phyloP scores from a whole-genome alignment of 352 stramenopile genomes.

The Salisapilia sapeloensis region DNA sequence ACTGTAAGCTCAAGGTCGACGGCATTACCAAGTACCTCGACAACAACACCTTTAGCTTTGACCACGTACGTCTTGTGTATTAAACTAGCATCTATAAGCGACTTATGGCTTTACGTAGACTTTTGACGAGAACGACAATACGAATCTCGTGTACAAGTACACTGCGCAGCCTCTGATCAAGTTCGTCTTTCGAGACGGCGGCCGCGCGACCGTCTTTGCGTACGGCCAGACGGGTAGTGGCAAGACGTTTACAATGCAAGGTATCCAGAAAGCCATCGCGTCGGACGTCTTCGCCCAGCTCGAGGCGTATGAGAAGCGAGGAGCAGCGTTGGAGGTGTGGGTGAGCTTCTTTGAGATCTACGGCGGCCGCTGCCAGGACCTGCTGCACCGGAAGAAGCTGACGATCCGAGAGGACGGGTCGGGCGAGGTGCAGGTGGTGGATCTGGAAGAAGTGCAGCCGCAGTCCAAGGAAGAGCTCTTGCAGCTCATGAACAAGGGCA shows the following conservation, averaged over 20 bases:
- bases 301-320: constrained; percentile 28
- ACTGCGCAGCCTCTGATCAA: constrained; percentile 87
- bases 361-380: constrained; percentile 88
- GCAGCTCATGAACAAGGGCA: constrained; percentile 86
- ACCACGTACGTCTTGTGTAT: constrained; percentile 51
- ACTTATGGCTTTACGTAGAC: constrained; percentile 68
- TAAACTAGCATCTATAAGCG: not conserved
- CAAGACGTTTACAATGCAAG: constrained; percentile 91
- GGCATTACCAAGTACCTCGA: constrained; percentile 98
- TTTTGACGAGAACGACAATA: constrained; percentile 88
- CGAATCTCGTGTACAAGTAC: constrained; percentile 88
- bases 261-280: constrained; percentile 64
- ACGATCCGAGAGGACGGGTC: constrained; percentile 89
- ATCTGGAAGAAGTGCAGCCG: constrained; percentile 87
- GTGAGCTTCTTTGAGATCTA: constrained; percentile 97
- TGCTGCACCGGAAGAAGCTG: constrained; percentile 81
- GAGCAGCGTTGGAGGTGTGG: constrained; percentile 46
- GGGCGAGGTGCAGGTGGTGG: constrained; percentile 90
- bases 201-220: constrained; percentile 92
- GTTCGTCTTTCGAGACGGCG: constrained; percentile 86
- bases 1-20: constrained; percentile 96
- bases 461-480: constrained; percentile 80
- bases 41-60: constrained; percentile 90
- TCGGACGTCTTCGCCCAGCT: constrained; percentile 58
- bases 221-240: constrained; percentile 92